Conservation (phyloP, 225 moss, liverwort and hornwort genomes). For the Rhytidiadelphus loreus region DNA sequence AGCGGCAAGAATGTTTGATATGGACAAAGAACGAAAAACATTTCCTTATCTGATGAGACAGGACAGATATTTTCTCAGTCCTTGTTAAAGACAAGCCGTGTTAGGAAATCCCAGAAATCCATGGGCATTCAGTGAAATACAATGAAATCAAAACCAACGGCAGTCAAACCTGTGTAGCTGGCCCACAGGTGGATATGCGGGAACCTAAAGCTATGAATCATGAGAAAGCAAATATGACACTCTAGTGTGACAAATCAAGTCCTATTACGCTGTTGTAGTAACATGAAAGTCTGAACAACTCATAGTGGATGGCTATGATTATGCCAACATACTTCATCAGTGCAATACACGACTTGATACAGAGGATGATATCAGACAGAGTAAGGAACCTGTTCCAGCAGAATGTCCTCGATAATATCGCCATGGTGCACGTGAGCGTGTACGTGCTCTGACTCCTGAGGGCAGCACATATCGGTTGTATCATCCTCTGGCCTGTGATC, state of each 20-base stretch:
- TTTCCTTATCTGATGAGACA: neutral
- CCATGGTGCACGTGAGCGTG: slow-evolving; percentile 87
- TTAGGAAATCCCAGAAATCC: neutral
- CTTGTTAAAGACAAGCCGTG: neutral
- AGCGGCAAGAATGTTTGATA: neutral
- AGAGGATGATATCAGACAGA: neutral
- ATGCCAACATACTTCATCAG: neutral
- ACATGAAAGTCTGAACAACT: neutral
- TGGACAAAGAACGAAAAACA: neutral
- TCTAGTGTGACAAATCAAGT: neutral
- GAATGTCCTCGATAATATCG: slow-evolving; percentile 60
- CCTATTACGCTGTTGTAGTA: neutral
- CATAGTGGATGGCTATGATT: neutral
- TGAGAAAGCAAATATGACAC: neutral
- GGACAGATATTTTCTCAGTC: neutral
- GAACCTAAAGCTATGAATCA: neutral
- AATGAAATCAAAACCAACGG: neutral
- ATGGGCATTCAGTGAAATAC: neutral
- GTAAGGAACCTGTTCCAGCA: slow-evolving; percentile 63
- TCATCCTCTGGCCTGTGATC: slow-evolving; percentile 48
- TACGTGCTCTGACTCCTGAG: slow-evolving; percentile 53
- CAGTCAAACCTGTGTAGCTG: neutral
- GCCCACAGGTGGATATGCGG: neutral
- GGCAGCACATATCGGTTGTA: slow-evolving; percentile 57
- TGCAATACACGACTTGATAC: neutral